phyloP scores from a whole-genome alignment of 768 basidiomycete genomes.

The Harrya chromipes region DNA sequence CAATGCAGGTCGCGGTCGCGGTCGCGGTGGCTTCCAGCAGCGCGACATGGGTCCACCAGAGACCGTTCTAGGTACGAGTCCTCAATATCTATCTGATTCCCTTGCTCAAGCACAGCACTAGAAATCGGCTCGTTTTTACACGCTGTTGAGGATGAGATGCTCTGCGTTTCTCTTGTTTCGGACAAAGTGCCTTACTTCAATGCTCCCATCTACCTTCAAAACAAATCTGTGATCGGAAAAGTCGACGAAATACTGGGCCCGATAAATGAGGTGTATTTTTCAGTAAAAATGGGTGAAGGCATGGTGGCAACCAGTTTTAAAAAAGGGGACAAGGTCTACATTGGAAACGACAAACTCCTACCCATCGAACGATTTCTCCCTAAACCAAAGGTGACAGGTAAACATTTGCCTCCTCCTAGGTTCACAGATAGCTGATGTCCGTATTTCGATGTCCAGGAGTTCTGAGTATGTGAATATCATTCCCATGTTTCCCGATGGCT shows the following conservation, averaged over 20 bases:
- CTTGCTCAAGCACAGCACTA: constrained; percentile 31
- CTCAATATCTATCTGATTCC: neutral
- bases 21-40: constrained; percentile 69
- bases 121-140: constrained; percentile 93
- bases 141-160: constrained; percentile 97
- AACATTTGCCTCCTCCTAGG: constrained; percentile 31
- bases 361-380: constrained; percentile 97
- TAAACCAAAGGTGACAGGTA: constrained; percentile 84
- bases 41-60: constrained; percentile 79
- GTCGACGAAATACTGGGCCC: constrained; percentile 99
- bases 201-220: constrained; percentile 95
- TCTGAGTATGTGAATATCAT: constrained; percentile 6
- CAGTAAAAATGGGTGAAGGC: constrained; percentile 94
- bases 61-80: constrained; percentile 58
- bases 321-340: constrained; percentile 97
- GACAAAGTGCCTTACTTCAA: constrained; percentile 99
- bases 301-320: constrained; percentile 96
- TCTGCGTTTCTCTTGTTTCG: constrained; percentile 79
- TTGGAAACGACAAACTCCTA: constrained; percentile 94
- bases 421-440: neutral
- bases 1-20: constrained; percentile 51
- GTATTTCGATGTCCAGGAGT: constrained; percentile 27
- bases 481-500: constrained; percentile 9
- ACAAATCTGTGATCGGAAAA: constrained; percentile 94
- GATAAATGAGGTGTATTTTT: constrained; percentile 98